Evolutionary conservation across 2,329 filamentous ascomycete genomes (phyloP).

Genomic region (Aureobasidium sp.): DNA sequence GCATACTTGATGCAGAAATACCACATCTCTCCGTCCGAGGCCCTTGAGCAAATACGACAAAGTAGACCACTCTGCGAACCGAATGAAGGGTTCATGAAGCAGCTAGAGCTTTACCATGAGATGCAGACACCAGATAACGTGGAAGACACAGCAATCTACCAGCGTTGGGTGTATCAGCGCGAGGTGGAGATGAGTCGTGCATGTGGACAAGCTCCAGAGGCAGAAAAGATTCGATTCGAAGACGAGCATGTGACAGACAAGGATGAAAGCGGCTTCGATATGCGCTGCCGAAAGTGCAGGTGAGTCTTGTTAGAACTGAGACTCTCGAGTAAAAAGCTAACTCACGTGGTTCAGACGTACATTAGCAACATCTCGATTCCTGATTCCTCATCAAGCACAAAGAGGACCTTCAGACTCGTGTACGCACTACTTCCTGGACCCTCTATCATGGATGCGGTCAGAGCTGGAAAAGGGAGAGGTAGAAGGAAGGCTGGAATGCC

Average conservation of each 20-base stretch:
- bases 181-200: constrained; percentile 62
- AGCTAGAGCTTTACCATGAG: constrained; percentile 77
- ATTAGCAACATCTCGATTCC: constrained; percentile 59
- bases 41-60: constrained; percentile 62
- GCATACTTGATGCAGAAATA: constrained; percentile 69
- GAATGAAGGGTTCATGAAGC: constrained; percentile 84
- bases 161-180: constrained; percentile 65
- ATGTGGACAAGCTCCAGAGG: constrained; percentile 70
- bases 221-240: constrained; percentile 71
- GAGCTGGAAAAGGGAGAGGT: constrained; percentile 76
- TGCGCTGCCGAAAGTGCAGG: constrained; percentile 89
- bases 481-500: constrained; percentile 78
- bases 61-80: constrained; percentile 75
- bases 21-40: constrained; percentile 51
- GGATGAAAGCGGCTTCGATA: constrained; percentile 46
- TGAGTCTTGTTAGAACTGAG: constrained; percentile 36
- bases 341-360: constrained; percentile 40
- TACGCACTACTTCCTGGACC: constrained; percentile 84
- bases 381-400: constrained; percentile 53
- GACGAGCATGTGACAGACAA: constrained; percentile 50
- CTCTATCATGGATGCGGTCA: constrained; percentile 88
- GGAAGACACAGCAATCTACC: constrained; percentile 67
- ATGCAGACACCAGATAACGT: constrained; percentile 72
- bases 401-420: constrained; percentile 45
- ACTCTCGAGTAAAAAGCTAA: background rate